A percentile compares a stretch with the other conserved stretches of the same genome.
phyloP scores from a whole-genome alignment of 1,284 basidiomycete genomes.

The Puccinia hordei region DNA sequence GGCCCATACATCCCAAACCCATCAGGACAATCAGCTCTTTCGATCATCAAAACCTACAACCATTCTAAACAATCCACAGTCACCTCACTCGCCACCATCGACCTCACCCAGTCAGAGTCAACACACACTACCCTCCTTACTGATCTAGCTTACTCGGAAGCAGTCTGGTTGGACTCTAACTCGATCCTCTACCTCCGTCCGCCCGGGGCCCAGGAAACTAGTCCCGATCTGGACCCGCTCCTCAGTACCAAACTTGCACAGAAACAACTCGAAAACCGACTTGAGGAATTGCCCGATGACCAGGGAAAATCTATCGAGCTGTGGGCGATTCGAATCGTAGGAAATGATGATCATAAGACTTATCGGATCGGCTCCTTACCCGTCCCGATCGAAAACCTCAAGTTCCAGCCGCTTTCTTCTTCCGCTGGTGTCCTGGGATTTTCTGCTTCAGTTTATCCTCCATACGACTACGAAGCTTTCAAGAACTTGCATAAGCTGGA shows the following conservation, averaged over 20 bases:
- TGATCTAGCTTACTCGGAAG: conserved; percentile 35
- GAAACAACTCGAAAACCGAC: conserved; percentile 17
- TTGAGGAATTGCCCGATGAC: background rate
- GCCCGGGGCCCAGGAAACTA: background rate
- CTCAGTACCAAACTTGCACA: conserved; percentile 7
- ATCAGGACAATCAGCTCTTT: conserved; percentile 10
- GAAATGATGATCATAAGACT: background rate
- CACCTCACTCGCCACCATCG: conserved; percentile 31
- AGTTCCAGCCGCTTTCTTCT: conserved; percentile 10
- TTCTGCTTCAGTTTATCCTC: conserved; percentile 46
- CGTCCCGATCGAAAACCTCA: conserved; percentile 28
- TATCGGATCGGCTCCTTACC: conserved; percentile 31
- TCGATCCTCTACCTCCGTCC: conserved; percentile 47
- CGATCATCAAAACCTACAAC: conserved; percentile 26
- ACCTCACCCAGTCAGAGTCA: background rate
- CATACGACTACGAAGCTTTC: conserved; percentile 33
- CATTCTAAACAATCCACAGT: conserved; percentile 1
- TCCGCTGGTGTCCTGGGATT: conserved; percentile 26
- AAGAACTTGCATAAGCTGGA: conserved; percentile 31
- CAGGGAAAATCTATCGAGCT: conserved; percentile 37
- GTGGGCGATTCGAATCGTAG: conserved; percentile 27
- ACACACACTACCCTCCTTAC: background rate
- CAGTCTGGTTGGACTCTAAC: conserved; percentile 30
- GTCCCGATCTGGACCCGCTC: conserved; percentile 31
- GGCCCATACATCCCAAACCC: conserved; percentile 31